Evolutionary conservation across 768 basidiomycete species (phyloP).

Genomic region (Stropharia rugosoannulata): DNA sequence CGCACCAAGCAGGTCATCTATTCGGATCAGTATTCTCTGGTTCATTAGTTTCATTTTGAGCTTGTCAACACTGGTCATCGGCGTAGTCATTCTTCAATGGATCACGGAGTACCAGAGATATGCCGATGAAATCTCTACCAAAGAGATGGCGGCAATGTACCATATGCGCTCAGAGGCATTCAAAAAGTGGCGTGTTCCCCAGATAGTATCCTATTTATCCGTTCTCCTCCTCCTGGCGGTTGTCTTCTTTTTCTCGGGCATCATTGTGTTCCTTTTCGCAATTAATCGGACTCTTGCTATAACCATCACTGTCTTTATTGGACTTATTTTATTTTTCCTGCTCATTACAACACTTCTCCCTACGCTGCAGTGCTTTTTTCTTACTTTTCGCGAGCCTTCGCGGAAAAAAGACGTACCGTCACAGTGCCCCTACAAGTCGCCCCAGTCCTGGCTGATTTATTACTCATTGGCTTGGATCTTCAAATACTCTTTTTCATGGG

Average conservation of each 20-base stretch:
- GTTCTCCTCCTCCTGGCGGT: conserved; percentile 25
- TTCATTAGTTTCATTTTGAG: conserved; percentile 15
- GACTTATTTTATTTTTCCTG: conserved; percentile 16
- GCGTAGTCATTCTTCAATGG: conserved; percentile 16
- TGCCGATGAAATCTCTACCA: neutral
- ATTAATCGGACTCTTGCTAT: conserved; percentile 17
- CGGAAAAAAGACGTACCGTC: neutral
- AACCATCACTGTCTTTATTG: conserved; percentile 16
- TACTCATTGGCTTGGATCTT: neutral
- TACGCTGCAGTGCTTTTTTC: conserved; percentile 13
- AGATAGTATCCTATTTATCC: conserved; percentile 22
- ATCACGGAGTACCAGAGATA: conserved; percentile 12
- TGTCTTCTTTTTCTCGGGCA: conserved; percentile 25
- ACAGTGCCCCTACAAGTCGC: conserved; percentile 5
- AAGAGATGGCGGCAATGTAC: conserved; percentile 10
- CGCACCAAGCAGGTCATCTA: neutral
- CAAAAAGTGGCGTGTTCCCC: conserved; percentile 23
- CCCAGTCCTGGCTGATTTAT: conserved; percentile 3
- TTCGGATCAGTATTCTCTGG: conserved; percentile 14
- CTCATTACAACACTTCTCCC: conserved; percentile 23
- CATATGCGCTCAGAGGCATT: conserved; percentile 26
- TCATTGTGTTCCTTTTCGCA: conserved; percentile 23
- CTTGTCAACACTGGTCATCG: conserved; percentile 10
- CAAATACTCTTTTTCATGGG: neutral
- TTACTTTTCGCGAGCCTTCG: conserved; percentile 2